Evolutionary conservation across 345 rosid genomes (phyloP), one percentile per base, ranked within the genome.

Genomic region (Hirschfeldia incana): DNA sequence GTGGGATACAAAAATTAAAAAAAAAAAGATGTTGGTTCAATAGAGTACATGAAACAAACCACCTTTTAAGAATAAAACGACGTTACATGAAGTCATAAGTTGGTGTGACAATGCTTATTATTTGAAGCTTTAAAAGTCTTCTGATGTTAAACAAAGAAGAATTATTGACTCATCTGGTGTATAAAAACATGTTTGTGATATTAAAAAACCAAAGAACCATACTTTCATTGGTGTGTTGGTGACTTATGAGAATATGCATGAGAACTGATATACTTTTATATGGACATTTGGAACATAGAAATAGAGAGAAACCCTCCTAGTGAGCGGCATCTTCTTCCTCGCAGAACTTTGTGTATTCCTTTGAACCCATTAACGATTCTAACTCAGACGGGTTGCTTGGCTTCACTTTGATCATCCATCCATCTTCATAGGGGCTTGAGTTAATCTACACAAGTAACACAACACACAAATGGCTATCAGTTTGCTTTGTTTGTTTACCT

Each of bases 341-440:
- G 8, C 97, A 95, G 87, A 90, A 87, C 79, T 95, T 91, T 12
- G 87, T 87, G 88, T 91, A 95, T 70, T 89, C 97, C 65, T 85
- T 88, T 28, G 97, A 62, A 78, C 87, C 97, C 92, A 95, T 78
- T 73, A 95, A 84, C 62, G 94, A 85, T 27, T 82, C 93, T 37
- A 91, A 68, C 76, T 93, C 98, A 1, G 90, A 83, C 27, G 98
- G 93, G 72, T 70, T 86, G 74, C 88, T 87, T 1, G 97, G 97
- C 87, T 93, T 95, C 79, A 95, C 92, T 78, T 92, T 94, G 76
- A 92, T 92, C 91, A 94, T 89, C 98, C 97, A 94, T 51, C 95
- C 98, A 17, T 84, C 89, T 82, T 94, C 92, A 65, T 87, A 94
- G 10, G 97, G 97, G 81, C 95, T 94, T 39, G 93, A 78, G 78